Percentiles rank a stretch among this genome's conserved stretches.
Evolutionary conservation across 2,329 filamentous ascomycete genomes (phyloP).

Genomic region (Coniochaeta pulveracea): DNA sequence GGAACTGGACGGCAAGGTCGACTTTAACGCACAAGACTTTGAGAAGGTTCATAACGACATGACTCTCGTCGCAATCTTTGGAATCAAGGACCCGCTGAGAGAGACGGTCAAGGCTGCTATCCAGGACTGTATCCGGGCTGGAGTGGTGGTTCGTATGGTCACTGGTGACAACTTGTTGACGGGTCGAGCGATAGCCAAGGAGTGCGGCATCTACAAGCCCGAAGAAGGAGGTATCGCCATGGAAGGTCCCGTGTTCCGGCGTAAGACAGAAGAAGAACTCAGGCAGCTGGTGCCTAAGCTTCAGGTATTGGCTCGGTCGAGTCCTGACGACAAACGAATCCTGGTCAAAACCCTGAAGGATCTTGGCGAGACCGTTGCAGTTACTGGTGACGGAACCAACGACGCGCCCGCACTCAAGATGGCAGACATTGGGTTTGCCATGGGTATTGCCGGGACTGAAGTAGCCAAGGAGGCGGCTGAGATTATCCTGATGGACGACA

Average conservation of each 20-base stretch:
- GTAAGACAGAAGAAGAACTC: constrained; percentile 47
- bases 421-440: constrained; percentile 56
- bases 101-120: constrained; percentile 58
- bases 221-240: constrained; percentile 46
- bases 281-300: constrained; percentile 44
- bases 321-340: constrained; percentile 55
- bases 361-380: constrained; percentile 54
- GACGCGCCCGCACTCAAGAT: constrained; percentile 55
- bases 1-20: constrained; percentile 23
- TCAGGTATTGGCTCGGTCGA: constrained; percentile 54
- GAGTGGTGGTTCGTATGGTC: constrained; percentile 65
- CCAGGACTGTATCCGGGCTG: constrained; percentile 52
- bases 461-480: constrained; percentile 51
- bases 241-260: constrained; percentile 58
- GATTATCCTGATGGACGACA: constrained; percentile 52
- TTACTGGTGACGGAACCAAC: constrained; percentile 57
- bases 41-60: constrained; percentile 58
- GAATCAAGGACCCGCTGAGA: constrained; percentile 65
- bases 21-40: constrained; percentile 51
- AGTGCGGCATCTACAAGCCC: constrained; percentile 52
- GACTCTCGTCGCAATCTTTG: constrained; percentile 61
- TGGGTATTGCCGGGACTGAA: constrained; percentile 56
- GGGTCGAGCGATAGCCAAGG: constrained; percentile 50
- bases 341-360: constrained; percentile 48
- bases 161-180: constrained; percentile 48